Percentiles rank a stretch among this genome's conserved stretches.
Evolutionary conservation across 768 basidiomycete genomes (phyloP).

Genomic region (Lactarius hatsudake): DNA sequence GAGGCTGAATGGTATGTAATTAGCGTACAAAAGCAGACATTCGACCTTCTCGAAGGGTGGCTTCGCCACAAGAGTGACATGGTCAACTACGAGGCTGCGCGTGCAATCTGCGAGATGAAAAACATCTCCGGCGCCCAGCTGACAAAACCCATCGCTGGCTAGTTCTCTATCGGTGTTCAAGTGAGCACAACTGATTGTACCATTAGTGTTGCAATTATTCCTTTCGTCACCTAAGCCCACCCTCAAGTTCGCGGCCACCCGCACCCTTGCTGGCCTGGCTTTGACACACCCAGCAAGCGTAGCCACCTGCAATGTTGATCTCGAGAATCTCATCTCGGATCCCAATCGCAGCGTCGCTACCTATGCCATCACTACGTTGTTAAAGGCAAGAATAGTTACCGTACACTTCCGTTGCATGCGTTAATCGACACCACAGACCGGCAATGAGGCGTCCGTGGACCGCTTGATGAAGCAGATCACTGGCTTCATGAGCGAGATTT

Average conservation of each 20-base stretch:
- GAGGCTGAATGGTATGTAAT: slow-evolving; percentile 10
- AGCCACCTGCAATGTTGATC: slow-evolving; percentile 89
- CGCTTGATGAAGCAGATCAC: slow-evolving; percentile 99
- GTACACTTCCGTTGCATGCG: slow-evolving; percentile 12
- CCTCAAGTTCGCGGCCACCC: slow-evolving; percentile 95
- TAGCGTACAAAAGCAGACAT: slow-evolving; percentile 89
- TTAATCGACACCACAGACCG: slow-evolving; percentile 57
- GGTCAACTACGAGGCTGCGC: slow-evolving; percentile 98
- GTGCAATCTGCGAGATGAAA: slow-evolving; percentile 96
- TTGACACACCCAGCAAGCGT: slow-evolving; percentile 84
- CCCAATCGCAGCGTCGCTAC: slow-evolving; percentile 95
- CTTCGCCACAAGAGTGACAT: slow-evolving; percentile 98
- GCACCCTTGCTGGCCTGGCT: slow-evolving; percentile 88
- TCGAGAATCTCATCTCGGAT: slow-evolving; percentile 96
- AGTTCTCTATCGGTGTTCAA: slow-evolving; percentile 30
- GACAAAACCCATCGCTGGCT: slow-evolving; percentile 85
- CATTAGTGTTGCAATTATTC: slow-evolving; percentile 87
- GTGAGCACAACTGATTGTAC: neutral
- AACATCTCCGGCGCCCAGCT: slow-evolving; percentile 74
- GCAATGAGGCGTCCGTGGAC: slow-evolving; percentile 98
- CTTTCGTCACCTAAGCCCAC: slow-evolving; percentile 92
- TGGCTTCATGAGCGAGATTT: slow-evolving; percentile 98
- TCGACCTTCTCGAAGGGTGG: slow-evolving; percentile 92
- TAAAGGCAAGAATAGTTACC: slow-evolving; percentile 61
- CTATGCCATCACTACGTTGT: slow-evolving; percentile 95